These are phyloP conservation scores for Dictyostelium discoideum DNA, from an alignment of 78 protist genomes.

Conservation along the genomic window DNA sequence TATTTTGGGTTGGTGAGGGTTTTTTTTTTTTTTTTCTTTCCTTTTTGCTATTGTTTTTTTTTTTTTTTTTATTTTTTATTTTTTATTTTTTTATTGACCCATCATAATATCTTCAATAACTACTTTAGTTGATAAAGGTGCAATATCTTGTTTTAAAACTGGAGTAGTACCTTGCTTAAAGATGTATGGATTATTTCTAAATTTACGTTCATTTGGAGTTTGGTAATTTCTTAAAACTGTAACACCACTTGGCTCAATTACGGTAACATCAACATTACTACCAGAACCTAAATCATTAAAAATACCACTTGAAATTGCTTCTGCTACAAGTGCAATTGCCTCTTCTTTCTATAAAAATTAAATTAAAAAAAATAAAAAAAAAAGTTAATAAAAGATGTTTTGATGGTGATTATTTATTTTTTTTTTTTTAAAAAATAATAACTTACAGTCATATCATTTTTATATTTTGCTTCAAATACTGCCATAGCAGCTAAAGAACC, in stretches of 20 bases:
- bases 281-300: constrained; percentile 99
- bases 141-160: constrained; percentile 1
- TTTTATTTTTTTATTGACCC: not conserved
- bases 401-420: no score
- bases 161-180: constrained; percentile 77
- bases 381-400: no score
- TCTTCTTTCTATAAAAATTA: constrained; percentile 88
- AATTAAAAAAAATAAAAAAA: not conserved
- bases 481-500: constrained; percentile 99
- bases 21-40: not conserved
- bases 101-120: constrained; percentile 21
- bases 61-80: not conserved
- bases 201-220: constrained; percentile 81
- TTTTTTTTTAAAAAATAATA: no score
- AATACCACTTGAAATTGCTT: constrained; percentile 98
- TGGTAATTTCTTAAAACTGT: constrained; percentile 63
- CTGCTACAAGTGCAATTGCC: constrained; percentile 92
- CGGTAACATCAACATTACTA: constrained; percentile 95
- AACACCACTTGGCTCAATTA: constrained; percentile 86
- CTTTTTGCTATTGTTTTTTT: not conserved
- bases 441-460: constrained; percentile 84
- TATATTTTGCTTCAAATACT: constrained; percentile 95
- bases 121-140: constrained; percentile 18
- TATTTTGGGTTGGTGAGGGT: not conserved
- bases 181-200: constrained; percentile 44